Conservation (phyloP, 345 rosid genomes). For the sweet orange (Citrus sinensis) region DVS_A1.0 CM039162.1:30807001-30807500, state of each 20-base stretch:
- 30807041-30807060: background rate
- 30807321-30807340: slow-evolving; percentile 70
- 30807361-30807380: slow-evolving; percentile 61
- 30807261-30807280: slow-evolving; percentile 55
- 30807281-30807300: slow-evolving; percentile 82
- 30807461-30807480: slow-evolving; percentile 89
- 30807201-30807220: no score
- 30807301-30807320: slow-evolving; percentile 89
- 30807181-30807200: slow-evolving; percentile 40
- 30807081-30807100: slow-evolving; percentile 16
- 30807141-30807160: slow-evolving; percentile 17
- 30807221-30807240: background rate
- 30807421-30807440: slow-evolving; percentile 69
- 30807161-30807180: slow-evolving; percentile 30
- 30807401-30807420: slow-evolving; percentile 88
- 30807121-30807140: slow-evolving; percentile 28
- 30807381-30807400: slow-evolving; percentile 69
- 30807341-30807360: slow-evolving; percentile 55
- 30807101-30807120: background rate
- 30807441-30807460: slow-evolving; percentile 76
- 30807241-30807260: slow-evolving; percentile 15
- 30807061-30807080: slow-evolving; percentile 9
- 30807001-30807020: slow-evolving; percentile 27
- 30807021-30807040: slow-evolving; percentile 20
- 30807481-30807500: slow-evolving; percentile 86